A percentile compares a stretch with the other conserved stretches of the same genome.
Conservation (phyloP, 1,139 yeast species). For the Pichia sp. region DNA sequence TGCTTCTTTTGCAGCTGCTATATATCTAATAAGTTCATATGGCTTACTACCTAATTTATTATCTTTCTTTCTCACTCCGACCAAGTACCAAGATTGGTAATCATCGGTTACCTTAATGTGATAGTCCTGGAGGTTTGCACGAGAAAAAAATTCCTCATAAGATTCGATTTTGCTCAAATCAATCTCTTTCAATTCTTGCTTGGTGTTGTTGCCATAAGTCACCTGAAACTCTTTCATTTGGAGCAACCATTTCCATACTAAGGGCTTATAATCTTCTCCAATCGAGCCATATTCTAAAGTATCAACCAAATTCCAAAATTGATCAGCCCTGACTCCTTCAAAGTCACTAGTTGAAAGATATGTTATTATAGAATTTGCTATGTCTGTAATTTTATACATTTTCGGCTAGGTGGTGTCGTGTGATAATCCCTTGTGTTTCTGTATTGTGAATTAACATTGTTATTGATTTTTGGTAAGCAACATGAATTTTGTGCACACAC, state of each 20-base stretch:
- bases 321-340: slow-evolving; percentile 24
- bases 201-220: background rate
- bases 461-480: background rate
- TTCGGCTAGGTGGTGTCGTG: too few relatives aligned
- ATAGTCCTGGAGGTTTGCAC: slow-evolving; percentile 8
- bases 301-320: slow-evolving; percentile 29
- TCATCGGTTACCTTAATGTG: slow-evolving; percentile 33
- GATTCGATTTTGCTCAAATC: slow-evolving; percentile 5
- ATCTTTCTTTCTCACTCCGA: slow-evolving; percentile 36
- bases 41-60: slow-evolving; percentile 36
- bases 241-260: slow-evolving; percentile 32
- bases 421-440: too few relatives aligned
- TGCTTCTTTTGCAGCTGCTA: slow-evolving; percentile 45
- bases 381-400: background rate
- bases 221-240: slow-evolving; percentile 14
- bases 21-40: slow-evolving; percentile 36
- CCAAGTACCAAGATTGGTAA: slow-evolving; percentile 34
- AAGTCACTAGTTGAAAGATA: slow-evolving; percentile 29
- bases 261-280: slow-evolving; percentile 26
- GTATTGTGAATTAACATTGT: too few relatives aligned
- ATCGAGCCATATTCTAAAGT: slow-evolving; percentile 14
- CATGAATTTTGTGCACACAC: background rate
- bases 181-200: background rate
- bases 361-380: slow-evolving; percentile 27
- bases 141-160: slow-evolving; percentile 7